These are phyloP conservation scores for Fusarium subglutinans DNA, from an alignment of 2,329 filamentous ascomycete species.

Conservation along the genomic window DNA sequence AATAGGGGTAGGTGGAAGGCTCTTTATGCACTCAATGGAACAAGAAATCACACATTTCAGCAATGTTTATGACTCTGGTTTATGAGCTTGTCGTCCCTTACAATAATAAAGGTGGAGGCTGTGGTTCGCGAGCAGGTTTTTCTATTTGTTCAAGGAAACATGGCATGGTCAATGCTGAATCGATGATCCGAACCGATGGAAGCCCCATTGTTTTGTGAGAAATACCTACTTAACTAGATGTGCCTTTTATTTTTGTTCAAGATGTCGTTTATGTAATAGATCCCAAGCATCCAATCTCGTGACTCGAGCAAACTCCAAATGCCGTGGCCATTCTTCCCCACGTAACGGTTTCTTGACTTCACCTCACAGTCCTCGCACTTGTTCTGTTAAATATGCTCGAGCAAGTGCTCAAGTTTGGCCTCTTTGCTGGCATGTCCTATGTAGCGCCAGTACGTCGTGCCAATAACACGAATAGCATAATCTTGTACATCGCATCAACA, in stretches of 20 bases:
- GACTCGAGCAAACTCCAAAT: background rate
- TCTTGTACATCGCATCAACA: background rate
- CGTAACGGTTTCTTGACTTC: background rate
- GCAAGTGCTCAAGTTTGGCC: background rate
- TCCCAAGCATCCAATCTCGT: background rate
- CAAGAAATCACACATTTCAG: background rate
- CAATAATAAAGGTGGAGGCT: slow-evolving; percentile 10
- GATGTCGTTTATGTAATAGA: background rate
- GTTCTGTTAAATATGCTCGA: background rate
- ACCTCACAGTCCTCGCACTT: background rate
- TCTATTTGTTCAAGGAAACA: slow-evolving; percentile 11
- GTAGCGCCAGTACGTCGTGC: background rate
- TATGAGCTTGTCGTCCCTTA: background rate
- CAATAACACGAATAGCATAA: background rate
- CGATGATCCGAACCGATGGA: slow-evolving; percentile 3
- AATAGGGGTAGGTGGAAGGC: background rate
- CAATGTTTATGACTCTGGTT: background rate
- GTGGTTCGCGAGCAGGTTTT: slow-evolving; percentile 26
- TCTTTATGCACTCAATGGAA: background rate
- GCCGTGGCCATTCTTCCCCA: background rate
- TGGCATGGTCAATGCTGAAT: slow-evolving; percentile 23
- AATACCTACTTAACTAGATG: background rate
- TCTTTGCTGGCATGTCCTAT: background rate
- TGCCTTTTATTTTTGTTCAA: background rate
- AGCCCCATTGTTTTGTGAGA: background rate